Base-by-base conservation (phyloP, 2,329 filamentous ascomycete species). In the Sclerotinia spermophila region DNA sequence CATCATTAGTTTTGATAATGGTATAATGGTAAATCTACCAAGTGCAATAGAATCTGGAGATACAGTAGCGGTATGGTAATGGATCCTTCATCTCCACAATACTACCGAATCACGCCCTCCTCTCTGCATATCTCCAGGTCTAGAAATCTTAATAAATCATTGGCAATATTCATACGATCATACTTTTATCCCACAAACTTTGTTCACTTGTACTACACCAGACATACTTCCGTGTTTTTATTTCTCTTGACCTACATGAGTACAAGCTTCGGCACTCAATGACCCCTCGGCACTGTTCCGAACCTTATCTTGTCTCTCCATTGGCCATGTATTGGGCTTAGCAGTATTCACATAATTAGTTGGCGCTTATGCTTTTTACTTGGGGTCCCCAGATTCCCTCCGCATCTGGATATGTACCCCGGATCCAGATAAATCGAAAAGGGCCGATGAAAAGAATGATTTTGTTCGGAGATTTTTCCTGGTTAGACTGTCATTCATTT, bases 371-470 rank as follows among this genome's bases (percentile, higher is more conserved):
- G 24, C 35, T 21, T 8, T 40, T 60, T 60, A 19, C 40, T 33
- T 62, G 59, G 59, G 59, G 59, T 62, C 59, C 59, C 59, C 59
- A 38, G 59, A 62, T 62, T 62, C 15, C 27, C 42, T 62, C 59
- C 59, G 44, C 59, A 62, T 62, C 6, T 42, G 38, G 58, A 21
- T 19, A 44, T 61, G 58, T 61, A 61, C 38, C 58, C 58, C 58
- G 58, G 58, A 61, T 44, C 40, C 38, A 38, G 58, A 61, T 61
- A 61, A 61, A 61, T 61, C 58, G 8, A 61, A 61, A 61, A 61
- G 58, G 58, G n/a, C 58, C 58, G 58, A 61, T 61, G 24, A 44
- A 30, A 21, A 6, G 58, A 44, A 21, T 60, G 35, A n/a, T 42
- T 42, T 40, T 2, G 58, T 42, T 11, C 7, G 24, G 5, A 60